Evolutionary conservation across 352 stramenopile genomes (phyloP).

Genomic region (Globisporangium carolinianum): DNA sequence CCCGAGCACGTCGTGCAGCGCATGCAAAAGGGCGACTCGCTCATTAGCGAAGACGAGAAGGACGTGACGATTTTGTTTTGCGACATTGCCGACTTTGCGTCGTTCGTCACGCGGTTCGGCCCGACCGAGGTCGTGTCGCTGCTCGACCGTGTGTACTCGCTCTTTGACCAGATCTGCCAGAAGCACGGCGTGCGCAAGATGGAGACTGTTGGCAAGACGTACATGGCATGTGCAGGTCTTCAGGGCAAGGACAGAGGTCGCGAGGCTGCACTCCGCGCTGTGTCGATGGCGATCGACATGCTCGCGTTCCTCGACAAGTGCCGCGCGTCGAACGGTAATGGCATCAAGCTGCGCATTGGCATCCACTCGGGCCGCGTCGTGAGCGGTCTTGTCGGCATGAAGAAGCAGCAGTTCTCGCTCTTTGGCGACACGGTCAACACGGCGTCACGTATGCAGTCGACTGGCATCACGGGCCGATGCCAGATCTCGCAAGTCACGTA

Average conservation of each 20-base stretch:
- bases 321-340: conserved; percentile 67
- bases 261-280: conserved; percentile 65
- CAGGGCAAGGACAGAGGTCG: conserved; percentile 75
- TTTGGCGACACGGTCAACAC: conserved; percentile 93
- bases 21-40: conserved; percentile 76
- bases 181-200: conserved; percentile 91
- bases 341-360: conserved; percentile 87
- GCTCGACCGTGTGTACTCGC: conserved; percentile 88
- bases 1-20: conserved; percentile 78
- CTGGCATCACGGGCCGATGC: conserved; percentile 65
- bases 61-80: conserved; percentile 86
- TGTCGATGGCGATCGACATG: conserved; percentile 80
- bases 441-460: conserved; percentile 86
- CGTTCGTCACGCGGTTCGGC: conserved; percentile 70
- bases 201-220: conserved; percentile 90
- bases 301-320: conserved; percentile 58
- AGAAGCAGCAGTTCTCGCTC: conserved; percentile 91
- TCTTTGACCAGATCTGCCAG: conserved; percentile 88
- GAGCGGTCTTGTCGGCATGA: conserved; percentile 83
- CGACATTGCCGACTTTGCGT: conserved; percentile 78
- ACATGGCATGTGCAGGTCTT: conserved; percentile 83
- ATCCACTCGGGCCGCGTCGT: conserved; percentile 88
- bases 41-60: conserved; percentile 84
- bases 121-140: conserved; percentile 77
- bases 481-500: conserved; percentile 82